Evolutionary conservation across 163 green algal genomes (phyloP), one percentile per base, ranked within the genome.

Genomic region (Coccomyxa subellipsoidea): DNA sequence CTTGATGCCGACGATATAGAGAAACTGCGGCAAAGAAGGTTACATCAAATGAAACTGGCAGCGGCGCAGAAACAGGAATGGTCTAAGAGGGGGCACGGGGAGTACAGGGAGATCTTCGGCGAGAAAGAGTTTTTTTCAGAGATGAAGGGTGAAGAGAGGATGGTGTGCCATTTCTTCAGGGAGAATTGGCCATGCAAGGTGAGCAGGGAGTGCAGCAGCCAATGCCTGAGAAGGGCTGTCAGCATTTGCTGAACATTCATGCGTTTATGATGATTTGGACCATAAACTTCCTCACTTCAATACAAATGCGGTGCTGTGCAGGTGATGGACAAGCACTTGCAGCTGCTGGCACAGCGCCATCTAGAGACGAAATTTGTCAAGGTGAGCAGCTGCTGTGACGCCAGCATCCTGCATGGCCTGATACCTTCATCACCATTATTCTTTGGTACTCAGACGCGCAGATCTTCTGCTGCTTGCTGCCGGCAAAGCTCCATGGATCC

Each of bases 251-350:
- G 47, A 5, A 59, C 5, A 18, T 7, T 59, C 47, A 59, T 12
- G 23, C 47, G 5, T 2, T 59, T 12, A 59, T 59, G n/a, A n/a
- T n/a, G n/a, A n/a, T n/a, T n/a, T n/a, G n/a, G n/a, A n/a, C n/a
- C n/a, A n/a, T n/a, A n/a, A n/a, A n/a, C n/a, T n/a, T n/a, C n/a
- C n/a, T n/a, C n/a, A n/a, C n/a, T n/a, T n/a, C n/a, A n/a, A n/a
- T n/a, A n/a, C n/a, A n/a, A n/a, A n/a, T n/a, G n/a, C n/a, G n/a
- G n/a, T n/a, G n/a, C n/a, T 7, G 1, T 54, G 78, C 82, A 97
- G 92, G 94, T 99, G 8, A 95, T 99, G 89, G 96, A 99, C 90
- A 98, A 97, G 90, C 97, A 99, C 85, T 38, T 99, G 10, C 38
- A 69, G 0, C 84, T 92, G 12, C 86, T 99, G n/a, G 89, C 91